Conservation (phyloP, 1,284 basidiomycete species). For the Malassezia equina region DNA sequence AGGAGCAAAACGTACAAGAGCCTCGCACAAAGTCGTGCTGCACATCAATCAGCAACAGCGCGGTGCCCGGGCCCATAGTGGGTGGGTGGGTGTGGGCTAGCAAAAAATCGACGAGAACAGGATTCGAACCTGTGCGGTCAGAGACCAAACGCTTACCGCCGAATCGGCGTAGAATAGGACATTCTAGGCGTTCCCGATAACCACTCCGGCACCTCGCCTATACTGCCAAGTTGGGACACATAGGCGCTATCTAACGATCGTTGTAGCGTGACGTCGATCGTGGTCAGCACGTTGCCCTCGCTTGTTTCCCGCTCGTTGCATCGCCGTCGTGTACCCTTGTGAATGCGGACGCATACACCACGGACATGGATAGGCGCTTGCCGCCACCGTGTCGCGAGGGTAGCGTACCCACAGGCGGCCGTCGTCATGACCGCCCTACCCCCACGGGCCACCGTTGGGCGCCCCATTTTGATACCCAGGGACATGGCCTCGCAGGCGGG, state of each 20-base stretch:
- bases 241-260: neutral
- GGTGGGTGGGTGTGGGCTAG: neutral
- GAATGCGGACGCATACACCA: neutral
- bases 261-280: neutral
- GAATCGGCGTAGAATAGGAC: conserved; percentile 14
- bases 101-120: conserved; percentile 20
- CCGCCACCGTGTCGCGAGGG: neutral
- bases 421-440: neutral
- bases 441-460: neutral
- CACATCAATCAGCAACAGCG: conserved; percentile 12
- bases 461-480: neutral
- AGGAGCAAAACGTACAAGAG: conserved; percentile 9
- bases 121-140: conserved; percentile 24
- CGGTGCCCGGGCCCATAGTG: conserved; percentile 1
- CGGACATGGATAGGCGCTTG: neutral
- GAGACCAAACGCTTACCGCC: conserved; percentile 21
- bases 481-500: neutral
- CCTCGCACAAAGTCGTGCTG: conserved; percentile 22
- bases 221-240: neutral
- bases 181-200: conserved; percentile 24
- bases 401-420: neutral
- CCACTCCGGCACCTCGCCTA: conserved; percentile 19
- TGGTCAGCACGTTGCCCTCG: neutral
- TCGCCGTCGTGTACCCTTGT: neutral
- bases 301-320: neutral